Conservation (phyloP, 306 rosid genomes). For the Oemleria cerasiformis region DNA sequence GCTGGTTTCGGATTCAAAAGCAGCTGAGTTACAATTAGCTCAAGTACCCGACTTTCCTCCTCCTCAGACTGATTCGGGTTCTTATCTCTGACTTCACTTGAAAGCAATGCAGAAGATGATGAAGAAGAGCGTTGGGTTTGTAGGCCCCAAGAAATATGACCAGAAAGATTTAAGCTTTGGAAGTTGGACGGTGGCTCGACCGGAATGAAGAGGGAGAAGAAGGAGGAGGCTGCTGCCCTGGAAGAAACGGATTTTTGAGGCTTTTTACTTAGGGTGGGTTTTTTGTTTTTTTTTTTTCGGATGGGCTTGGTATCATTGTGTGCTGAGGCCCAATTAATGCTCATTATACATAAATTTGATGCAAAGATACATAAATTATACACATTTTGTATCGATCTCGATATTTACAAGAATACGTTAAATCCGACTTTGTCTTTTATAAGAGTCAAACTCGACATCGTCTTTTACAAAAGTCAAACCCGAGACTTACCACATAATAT, state of each 20-base stretch:
- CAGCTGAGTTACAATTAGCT: not conserved
- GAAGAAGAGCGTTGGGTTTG: not conserved
- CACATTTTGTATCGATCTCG: too few species aligned
- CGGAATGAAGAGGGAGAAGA: not conserved
- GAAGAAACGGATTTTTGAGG: not conserved
- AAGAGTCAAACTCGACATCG: too few species aligned
- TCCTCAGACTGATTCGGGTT: not conserved
- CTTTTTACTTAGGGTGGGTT: not conserved
- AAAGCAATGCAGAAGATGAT: constrained; percentile 1
- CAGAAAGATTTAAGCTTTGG: not conserved
- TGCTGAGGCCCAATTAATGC: too few species aligned
- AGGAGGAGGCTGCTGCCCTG: not conserved
- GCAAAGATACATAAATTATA: too few species aligned
- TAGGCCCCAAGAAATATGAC: not conserved
- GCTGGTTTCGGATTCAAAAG: not conserved
- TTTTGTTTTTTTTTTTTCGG: not conserved
- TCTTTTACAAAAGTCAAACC: too few species aligned
- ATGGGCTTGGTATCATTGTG: not conserved
- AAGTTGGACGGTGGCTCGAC: not conserved
- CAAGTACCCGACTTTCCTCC: not conserved
- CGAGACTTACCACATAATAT: too few species aligned
- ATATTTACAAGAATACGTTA: too few species aligned
- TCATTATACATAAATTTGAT: too few species aligned
- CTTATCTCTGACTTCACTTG: not conserved
- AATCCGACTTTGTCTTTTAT: too few species aligned